Conservation (phyloP, 805 yeast species). For the Isabelozyma heimii region DNA sequence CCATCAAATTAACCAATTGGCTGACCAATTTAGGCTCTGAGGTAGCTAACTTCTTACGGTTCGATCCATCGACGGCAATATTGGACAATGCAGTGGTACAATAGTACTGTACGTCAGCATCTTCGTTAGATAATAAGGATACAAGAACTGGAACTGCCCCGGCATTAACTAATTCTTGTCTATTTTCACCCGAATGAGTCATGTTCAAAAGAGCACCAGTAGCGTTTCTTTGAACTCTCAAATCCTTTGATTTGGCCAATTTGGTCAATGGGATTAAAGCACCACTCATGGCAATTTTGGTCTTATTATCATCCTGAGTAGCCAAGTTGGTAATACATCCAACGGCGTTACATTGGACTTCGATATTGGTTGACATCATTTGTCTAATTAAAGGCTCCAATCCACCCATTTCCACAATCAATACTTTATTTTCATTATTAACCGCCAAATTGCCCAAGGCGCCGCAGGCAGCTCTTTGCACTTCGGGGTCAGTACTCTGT, state of each 20-base stretch:
- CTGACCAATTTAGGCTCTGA: slow-evolving; percentile 91
- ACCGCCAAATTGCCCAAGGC: slow-evolving; percentile 98
- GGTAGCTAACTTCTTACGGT: slow-evolving; percentile 82
- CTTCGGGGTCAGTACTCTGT: slow-evolving; percentile 88
- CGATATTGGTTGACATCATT: slow-evolving; percentile 96
- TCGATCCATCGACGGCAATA: slow-evolving; percentile 93
- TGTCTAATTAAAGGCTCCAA: slow-evolving; percentile 93
- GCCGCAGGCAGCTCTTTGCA: slow-evolving; percentile 98
- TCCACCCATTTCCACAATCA: slow-evolving; percentile 98
- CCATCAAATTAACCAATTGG: slow-evolving; percentile 88
- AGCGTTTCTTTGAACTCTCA: slow-evolving; percentile 96
- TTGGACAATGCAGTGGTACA: slow-evolving; percentile 97
- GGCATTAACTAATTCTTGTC: slow-evolving; percentile 94
- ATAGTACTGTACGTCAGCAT: slow-evolving; percentile 96
- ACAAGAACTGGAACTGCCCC: slow-evolving; percentile 98
- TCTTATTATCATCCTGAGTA: slow-evolving; percentile 94
- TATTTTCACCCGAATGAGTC: slow-evolving; percentile 96
- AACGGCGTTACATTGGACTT: slow-evolving; percentile 98
- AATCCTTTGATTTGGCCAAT: slow-evolving; percentile 89
- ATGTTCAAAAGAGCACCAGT: slow-evolving; percentile 96
- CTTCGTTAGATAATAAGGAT: slow-evolving; percentile 76
- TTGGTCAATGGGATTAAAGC: slow-evolving; percentile 93
- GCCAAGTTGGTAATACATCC: slow-evolving; percentile 98
- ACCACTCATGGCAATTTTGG: slow-evolving; percentile 93
- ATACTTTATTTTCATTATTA: slow-evolving; percentile 86